Evolutionary conservation across 495 filamentous ascomycete genomes (phyloP), one percentile per base, ranked within the genome.

Genomic region (Hyaloscypha bicolor): DNA sequence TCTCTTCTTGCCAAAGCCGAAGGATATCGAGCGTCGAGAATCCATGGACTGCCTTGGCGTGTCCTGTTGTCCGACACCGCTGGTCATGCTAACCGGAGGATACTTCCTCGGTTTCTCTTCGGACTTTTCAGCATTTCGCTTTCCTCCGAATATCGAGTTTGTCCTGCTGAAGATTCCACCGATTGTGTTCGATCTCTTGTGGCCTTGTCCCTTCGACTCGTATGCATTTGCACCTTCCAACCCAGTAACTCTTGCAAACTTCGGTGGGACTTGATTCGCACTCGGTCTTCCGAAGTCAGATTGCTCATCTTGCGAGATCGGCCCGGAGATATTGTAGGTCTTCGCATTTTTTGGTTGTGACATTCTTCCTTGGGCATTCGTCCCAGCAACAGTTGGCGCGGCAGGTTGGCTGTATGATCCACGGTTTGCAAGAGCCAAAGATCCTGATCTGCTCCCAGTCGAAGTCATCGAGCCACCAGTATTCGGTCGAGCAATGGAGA

Each of bases 101-200:
- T 90, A 94, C 69, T 82, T 88, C 75, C 81, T 86, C 25, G 76
- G 72, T 45, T 73, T 79, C 73, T 71, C 69, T 35, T 52, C 52
- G 60, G 73, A 57, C 70, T 78, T 67, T 82, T 81, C 62, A 78
- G 74, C 29, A 73, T 76, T 70, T 16, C 80, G 81, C 53, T 79
- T 79, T 42, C 83, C 84, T 21, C 90, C 88, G 74, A 96, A 93
- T 45, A 96, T 81, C 8, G 91, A 94, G 19, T 88, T 88, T 64
- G 89, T 90, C 45, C 93, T 88, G 64, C 91, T 87, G 76, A 97
- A 91, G 64, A 94, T 86, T 65, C 92, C 89, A 42, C 92, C 90
- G 71, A 97, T 88, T 4, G 94, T 97, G 76, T 89, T 97, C 2
- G 94, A 96, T 68, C 94, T 84, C 78, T 93, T 94, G 80, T 97